These are phyloP conservation scores for Quercus gilva DNA, from an alignment of 306 rosid species.

Conservation along the genomic window DNA sequence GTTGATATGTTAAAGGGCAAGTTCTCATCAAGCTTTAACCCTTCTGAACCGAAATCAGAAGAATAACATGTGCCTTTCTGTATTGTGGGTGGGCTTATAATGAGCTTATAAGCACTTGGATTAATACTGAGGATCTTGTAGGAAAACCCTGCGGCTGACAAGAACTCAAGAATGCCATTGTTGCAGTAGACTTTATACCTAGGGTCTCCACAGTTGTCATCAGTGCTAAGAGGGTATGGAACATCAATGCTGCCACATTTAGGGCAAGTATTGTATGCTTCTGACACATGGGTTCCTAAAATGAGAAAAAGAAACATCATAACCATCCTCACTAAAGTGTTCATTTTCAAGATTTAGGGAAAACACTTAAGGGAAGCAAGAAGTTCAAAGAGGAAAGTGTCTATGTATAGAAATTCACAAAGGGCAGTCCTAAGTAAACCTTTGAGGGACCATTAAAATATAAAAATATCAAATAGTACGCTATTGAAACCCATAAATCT, in stretches of 20 bases:
- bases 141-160: constrained; percentile 50
- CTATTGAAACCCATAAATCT: background rate
- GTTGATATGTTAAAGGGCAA: constrained; percentile 72
- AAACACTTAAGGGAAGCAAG: background rate
- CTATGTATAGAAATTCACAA: background rate
- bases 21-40: constrained; percentile 51
- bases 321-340: constrained; percentile 27
- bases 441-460: background rate
- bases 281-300: constrained; percentile 23
- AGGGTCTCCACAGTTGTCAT: constrained; percentile 57
- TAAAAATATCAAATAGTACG: background rate
- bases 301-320: constrained; percentile 28
- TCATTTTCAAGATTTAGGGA: background rate
- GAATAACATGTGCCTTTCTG: constrained; percentile 47
- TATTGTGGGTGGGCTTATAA: constrained; percentile 53
- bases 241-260: constrained; percentile 57
- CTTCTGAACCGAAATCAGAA: constrained; percentile 56
- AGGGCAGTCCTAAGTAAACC: background rate
- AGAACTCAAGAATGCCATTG: constrained; percentile 49
- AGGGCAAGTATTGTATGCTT: constrained; percentile 40
- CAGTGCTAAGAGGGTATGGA: constrained; percentile 82
- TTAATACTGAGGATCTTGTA: constrained; percentile 69
- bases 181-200: constrained; percentile 65
- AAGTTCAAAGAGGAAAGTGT: too few relatives aligned
- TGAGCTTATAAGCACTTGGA: constrained; percentile 39